Percentiles rank a stretch among this genome's conserved stretches.
phyloP scores from a whole-genome alignment of 352 stramenopile species.

The Globisporangium canariense region DNA sequence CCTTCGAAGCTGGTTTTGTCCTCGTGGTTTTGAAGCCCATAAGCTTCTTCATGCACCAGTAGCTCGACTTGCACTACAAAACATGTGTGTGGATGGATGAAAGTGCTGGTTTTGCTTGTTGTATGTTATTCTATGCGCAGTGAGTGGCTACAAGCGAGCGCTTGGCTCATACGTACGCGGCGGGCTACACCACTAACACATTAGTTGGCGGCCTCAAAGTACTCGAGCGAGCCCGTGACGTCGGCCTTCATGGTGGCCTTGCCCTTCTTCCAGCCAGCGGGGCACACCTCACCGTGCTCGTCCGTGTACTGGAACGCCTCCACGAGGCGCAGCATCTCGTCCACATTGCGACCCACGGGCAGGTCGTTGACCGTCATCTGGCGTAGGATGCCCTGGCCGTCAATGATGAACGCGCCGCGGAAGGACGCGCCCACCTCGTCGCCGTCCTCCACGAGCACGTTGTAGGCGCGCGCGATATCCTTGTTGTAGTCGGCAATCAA shows the following conservation, averaged over 20 bases:
- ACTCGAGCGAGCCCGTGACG: constrained; percentile 66
- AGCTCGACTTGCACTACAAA: no score
- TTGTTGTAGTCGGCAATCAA: constrained; percentile 88
- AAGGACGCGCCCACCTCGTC: constrained; percentile 71
- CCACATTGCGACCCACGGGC: constrained; percentile 58
- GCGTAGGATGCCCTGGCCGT: constrained; percentile 56
- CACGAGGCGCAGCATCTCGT: constrained; percentile 69
- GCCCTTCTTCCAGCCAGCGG: constrained; percentile 70
- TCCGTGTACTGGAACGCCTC: constrained; percentile 76
- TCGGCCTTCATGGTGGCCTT: constrained; percentile 83
- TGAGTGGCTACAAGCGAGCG: neutral
- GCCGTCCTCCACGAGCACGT: constrained; percentile 71
- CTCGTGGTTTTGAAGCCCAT: no score
- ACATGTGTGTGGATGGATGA: no score
- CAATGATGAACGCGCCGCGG: constrained; percentile 90
- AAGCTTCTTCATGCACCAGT: no score
- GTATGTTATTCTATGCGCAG: neutral
- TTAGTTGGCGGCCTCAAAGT: constrained; percentile 41
- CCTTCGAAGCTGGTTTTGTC: no score
- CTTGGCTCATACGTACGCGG: no score
- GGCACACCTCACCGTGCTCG: constrained; percentile 73
- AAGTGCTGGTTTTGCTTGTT: no score
- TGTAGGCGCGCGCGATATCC: constrained; percentile 75
- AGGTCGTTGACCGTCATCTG: constrained; percentile 44
- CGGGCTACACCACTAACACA: neutral